These are phyloP conservation scores for Tolypocladium paradoxum DNA, from an alignment of 2,329 filamentous ascomycete genomes.

Conservation along the genomic window DNA sequence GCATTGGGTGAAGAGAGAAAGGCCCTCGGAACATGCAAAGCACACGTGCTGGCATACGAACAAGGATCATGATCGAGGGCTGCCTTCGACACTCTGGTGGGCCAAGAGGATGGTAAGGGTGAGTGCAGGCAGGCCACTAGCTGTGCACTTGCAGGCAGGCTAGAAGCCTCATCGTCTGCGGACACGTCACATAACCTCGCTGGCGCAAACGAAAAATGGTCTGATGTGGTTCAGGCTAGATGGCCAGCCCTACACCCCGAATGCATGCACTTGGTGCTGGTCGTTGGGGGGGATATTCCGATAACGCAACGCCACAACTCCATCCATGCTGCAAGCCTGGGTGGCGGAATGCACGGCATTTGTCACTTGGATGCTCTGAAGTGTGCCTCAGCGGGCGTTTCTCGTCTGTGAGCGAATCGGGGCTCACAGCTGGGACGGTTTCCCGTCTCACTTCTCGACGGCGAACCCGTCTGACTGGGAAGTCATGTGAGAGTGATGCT, in stretches of 20 bases:
- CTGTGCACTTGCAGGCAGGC: neutral
- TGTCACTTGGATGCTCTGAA: neutral
- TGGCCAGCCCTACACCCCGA: neutral
- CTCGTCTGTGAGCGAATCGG: neutral
- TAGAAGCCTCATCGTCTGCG: neutral
- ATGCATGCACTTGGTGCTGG: neutral
- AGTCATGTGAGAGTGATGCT: neutral
- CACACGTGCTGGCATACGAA: neutral
- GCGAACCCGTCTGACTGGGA: neutral
- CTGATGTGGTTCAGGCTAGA: neutral
- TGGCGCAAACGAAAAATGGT: neutral
- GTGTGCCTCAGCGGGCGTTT: neutral
- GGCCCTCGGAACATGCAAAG: neutral
- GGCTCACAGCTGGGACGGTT: neutral
- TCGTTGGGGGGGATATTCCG: neutral
- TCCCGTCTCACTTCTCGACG: neutral
- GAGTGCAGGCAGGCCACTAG: neutral
- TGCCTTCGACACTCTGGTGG: neutral
- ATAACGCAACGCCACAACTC: neutral
- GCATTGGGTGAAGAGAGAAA: neutral
- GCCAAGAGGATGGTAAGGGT: neutral
- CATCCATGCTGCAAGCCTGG: neutral
- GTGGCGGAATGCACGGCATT: neutral
- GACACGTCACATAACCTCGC: neutral
- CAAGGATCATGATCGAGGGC: too few relatives aligned